Conservation (phyloP, 2,329 filamentous ascomycete species). For the Talaromyces sp. region DNA sequence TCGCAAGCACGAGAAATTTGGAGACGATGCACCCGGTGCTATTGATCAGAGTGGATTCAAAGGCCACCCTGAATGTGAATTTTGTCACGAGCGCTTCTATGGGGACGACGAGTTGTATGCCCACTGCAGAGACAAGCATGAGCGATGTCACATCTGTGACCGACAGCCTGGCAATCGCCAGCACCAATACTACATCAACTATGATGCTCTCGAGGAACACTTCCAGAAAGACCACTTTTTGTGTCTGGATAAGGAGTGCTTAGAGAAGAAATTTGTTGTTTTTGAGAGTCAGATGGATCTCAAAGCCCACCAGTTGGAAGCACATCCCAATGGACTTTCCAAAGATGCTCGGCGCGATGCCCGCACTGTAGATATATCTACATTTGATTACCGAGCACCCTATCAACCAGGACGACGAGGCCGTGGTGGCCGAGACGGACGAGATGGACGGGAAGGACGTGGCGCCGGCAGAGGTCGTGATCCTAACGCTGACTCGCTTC, state of each 20-base stretch:
- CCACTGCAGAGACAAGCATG: slow-evolving; percentile 90
- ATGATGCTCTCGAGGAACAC: slow-evolving; percentile 79
- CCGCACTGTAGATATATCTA: slow-evolving; percentile 78
- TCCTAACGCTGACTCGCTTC: slow-evolving; percentile 77
- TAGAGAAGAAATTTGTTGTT: slow-evolving; percentile 97
- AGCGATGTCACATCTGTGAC: slow-evolving; percentile 93
- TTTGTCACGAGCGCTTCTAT: slow-evolving; percentile 90
- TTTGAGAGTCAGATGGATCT: slow-evolving; percentile 93
- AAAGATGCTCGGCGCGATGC: slow-evolving; percentile 83
- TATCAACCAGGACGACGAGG: slow-evolving; percentile 58
- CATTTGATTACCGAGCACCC: slow-evolving; percentile 73
- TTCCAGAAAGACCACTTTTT: slow-evolving; percentile 84
- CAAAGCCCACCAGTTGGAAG: slow-evolving; percentile 84
- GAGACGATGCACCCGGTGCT: slow-evolving; percentile 86
- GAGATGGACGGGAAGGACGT: slow-evolving; percentile 54
- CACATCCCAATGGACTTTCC: slow-evolving; percentile 73
- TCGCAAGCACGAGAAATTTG: slow-evolving; percentile 80
- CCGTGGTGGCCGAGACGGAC: slow-evolving; percentile 40
- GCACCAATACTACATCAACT: slow-evolving; percentile 89
- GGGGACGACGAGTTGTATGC: slow-evolving; percentile 91
- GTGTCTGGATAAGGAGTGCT: slow-evolving; percentile 78
- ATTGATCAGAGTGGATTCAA: slow-evolving; percentile 93
- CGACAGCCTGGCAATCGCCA: slow-evolving; percentile 58
- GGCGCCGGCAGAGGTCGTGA: slow-evolving; percentile 70
- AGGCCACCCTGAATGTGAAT: slow-evolving; percentile 89